Conservation (phyloP, 2,329 filamentous ascomycete genomes). For the Aureobasidium mangrovei region DNA sequence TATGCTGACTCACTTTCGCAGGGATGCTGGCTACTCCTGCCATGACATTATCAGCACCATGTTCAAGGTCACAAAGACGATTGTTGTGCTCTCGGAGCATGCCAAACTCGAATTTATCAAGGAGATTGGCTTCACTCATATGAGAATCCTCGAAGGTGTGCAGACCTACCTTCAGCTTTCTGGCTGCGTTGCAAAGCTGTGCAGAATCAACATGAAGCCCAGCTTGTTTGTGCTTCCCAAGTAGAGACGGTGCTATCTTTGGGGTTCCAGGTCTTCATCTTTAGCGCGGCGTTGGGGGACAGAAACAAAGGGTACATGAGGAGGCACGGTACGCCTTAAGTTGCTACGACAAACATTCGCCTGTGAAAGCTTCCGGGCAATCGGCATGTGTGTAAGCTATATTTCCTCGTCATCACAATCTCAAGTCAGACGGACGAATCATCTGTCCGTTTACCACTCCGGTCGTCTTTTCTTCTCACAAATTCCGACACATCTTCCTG, state of each 20-base stretch:
- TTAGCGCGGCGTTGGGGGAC: conserved; percentile 10
- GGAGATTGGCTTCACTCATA: conserved; percentile 97
- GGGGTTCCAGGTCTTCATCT: background rate
- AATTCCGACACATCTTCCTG: no score
- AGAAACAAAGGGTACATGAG: background rate
- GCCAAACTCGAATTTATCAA: conserved; percentile 88
- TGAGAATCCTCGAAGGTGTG: conserved; percentile 97
- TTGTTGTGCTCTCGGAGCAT: conserved; percentile 84
- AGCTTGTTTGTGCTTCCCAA: conserved; percentile 56
- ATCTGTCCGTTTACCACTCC: no score
- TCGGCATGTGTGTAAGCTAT: background rate
- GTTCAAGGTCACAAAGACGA: conserved; percentile 97
- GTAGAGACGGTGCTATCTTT: conserved; percentile 4
- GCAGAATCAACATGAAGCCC: conserved; percentile 94
- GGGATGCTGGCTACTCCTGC: conserved; percentile 86
- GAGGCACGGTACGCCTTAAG: background rate
- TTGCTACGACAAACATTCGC: conserved; percentile 2
- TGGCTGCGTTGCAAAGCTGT: conserved; percentile 82
- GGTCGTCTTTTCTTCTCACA: no score
- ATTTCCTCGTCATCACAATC: background rate
- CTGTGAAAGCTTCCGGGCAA: background rate
- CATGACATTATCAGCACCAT: conserved; percentile 99
- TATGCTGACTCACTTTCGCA: conserved; percentile 19
- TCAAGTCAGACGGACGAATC: no score
- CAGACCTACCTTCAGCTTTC: conserved; percentile 91